Evolutionary conservation across 164 flowering plant genomes (phyloP), one percentile per base, ranked within the genome.

Genomic region (Warburgia ugandensis): DNA sequence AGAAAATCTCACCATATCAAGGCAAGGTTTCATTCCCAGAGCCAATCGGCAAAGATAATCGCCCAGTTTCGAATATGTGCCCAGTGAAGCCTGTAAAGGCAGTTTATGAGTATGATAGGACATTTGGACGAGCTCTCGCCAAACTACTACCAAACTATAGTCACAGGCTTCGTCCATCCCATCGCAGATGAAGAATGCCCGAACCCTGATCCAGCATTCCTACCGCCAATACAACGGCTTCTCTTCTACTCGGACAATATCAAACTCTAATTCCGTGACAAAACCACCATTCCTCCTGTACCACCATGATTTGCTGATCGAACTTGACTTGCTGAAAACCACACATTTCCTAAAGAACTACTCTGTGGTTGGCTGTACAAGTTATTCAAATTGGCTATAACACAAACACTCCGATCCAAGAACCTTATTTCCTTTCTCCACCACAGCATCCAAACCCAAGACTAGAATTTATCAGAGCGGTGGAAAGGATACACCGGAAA

Each of bases 321-420:
- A 29, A 49, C 49, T 45, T 69, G 56, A 16, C 73, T 73, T 27
- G 35, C 20, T 19, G 49, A 45, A 8, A 2, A 16, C 27, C 10
- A 17, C 11, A 33, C n/a, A 51, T 36, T 41, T 14, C 29, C n/a
- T 5, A 50, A 54, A 48, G 67, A 56, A 32, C 58, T 50, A 7
- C 14, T 16, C 4, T 71, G 48, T 21, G 77, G 60, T 53, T 80
- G 87, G 14, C 96, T 96, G 68, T 87, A 91, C 0, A 90, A 85
- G 39, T 87, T 91, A 45, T 83, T 91, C 52, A 87, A 75, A 76
- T 84, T 84, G 66, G 96, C 97, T 96, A 86, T 91, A 54, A 36
- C 65, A 62, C 27, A 52, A 19, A 19, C 52, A 45, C 13, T n/a
- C n/a, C n/a, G n/a, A n/a, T n/a, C 59, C 64, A 64, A 50, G 39